phyloP scores from a whole-genome alignment of 306 rosid species.

The Prosopis cineraria region DNA sequence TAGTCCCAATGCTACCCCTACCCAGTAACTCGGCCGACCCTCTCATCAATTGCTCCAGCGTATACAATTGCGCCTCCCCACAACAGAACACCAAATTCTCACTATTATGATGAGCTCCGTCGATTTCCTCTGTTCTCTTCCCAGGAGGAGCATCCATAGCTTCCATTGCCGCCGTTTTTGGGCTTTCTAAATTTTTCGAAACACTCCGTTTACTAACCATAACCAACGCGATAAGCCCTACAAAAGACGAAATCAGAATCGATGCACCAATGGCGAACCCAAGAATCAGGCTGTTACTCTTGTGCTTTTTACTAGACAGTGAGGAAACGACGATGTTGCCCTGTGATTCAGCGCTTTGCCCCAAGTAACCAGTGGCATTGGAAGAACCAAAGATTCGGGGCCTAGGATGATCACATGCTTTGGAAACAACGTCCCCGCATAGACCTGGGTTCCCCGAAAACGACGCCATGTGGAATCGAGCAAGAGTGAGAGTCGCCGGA shows the following conservation, averaged over 20 bases:
- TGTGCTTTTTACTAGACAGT: conserved; percentile 37
- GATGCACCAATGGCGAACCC: conserved; percentile 48
- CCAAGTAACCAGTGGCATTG: conserved; percentile 34
- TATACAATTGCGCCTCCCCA: conserved; percentile 65
- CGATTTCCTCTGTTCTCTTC: conserved; percentile 41
- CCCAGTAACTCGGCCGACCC: conserved; percentile 95
- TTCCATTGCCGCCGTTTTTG: conserved; percentile 20
- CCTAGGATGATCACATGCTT: conserved; percentile 43
- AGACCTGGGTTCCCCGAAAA: conserved; percentile 61
- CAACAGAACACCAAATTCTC: conserved; percentile 69
- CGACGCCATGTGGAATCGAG: conserved; percentile 50
- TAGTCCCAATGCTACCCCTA: conserved; percentile 78
- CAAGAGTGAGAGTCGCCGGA: conserved; percentile 54
- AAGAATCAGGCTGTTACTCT: conserved; percentile 47
- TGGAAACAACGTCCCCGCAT: conserved; percentile 74
- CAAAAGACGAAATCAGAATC: conserved; percentile 33
- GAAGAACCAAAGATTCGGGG: conserved; percentile 63
- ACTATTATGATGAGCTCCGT: conserved; percentile 50
- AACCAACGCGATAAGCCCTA: conserved; percentile 41
- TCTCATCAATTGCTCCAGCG: conserved; percentile 80
- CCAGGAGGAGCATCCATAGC: background rate
- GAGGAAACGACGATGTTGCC: conserved; percentile 53
- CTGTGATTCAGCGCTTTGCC: conserved; percentile 56
- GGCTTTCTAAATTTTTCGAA: conserved; percentile 2
- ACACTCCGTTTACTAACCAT: conserved; percentile 37